Conservation (phyloP, 2,329 filamentous ascomycete species). For the Mycosphaerelloides madeirae region DNA sequence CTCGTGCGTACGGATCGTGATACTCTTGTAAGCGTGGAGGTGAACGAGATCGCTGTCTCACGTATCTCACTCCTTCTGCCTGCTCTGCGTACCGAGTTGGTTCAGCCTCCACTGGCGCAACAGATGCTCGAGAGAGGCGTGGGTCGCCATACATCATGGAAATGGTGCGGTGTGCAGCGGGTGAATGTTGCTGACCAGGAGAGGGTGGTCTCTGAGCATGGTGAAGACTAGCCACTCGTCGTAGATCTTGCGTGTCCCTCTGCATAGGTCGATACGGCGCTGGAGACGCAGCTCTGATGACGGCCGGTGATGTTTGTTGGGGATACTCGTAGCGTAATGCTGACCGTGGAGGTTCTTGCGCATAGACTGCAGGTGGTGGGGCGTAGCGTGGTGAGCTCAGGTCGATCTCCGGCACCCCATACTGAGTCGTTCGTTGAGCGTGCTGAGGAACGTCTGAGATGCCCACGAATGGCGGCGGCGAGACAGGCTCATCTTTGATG, state of each 20-base stretch:
- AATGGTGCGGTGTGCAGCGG: slow-evolving; percentile 37
- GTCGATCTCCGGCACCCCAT: slow-evolving; percentile 36
- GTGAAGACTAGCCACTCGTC: slow-evolving; percentile 46
- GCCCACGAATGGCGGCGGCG: slow-evolving; percentile 52
- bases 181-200: slow-evolving; percentile 38
- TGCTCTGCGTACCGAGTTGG: slow-evolving; percentile 32
- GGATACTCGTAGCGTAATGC: slow-evolving; percentile 41
- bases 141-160: slow-evolving; percentile 42
- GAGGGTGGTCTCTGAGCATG: slow-evolving; percentile 43
- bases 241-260: slow-evolving; percentile 43
- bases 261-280: slow-evolving; percentile 33
- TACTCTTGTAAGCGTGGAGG: slow-evolving; percentile 30
- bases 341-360: slow-evolving; percentile 33
- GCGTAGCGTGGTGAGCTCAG: slow-evolving; percentile 36
- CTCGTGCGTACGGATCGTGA: slow-evolving; percentile 34
- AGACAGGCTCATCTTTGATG: slow-evolving; percentile 61
- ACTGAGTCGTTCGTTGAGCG: slow-evolving; percentile 37
- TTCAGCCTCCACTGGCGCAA: slow-evolving; percentile 21
- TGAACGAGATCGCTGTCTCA: slow-evolving; percentile 41
- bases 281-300: slow-evolving; percentile 37
- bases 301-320: slow-evolving; percentile 36
- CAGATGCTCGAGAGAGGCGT: slow-evolving; percentile 23
- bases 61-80: slow-evolving; percentile 31
- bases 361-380: slow-evolving; percentile 42
- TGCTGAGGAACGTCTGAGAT: slow-evolving; percentile 36